Base-by-base conservation (phyloP, 2,329 filamentous ascomycete species). In the Monilinia polystroma region DNA sequence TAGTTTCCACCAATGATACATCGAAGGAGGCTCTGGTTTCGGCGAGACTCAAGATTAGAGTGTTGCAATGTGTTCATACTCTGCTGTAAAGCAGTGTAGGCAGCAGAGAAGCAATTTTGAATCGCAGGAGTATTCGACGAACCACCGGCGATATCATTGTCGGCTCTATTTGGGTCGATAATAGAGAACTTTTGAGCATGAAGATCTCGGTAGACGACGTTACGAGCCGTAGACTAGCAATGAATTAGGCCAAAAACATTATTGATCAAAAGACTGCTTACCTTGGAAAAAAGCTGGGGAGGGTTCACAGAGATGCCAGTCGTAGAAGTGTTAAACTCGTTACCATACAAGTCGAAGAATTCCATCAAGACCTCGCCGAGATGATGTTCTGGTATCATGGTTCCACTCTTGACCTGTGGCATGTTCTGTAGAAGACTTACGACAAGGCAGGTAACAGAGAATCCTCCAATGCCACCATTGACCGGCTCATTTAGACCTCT, bases 361-460 rank as follows among this genome's bases (percentile, higher is more conserved):
- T 93, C 87, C 78, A 98, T 85, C 12, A 99, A 82, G 64, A 96
- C 81, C 72, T 93, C 86, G 16, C 93, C 93, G 1, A 96, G 84
- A 72, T 96, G 88, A 59, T 88, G 83, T 49, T 87, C 82, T 1
- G 84, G 81, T 5, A 83, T 75, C 73, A 90, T 80, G 67, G 81
- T 84, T 35, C 83, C 79, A 69, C 84, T 86, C 72, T 91, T 87
- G 1, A 89, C 81, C 69, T 88, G 84, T 12, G 92, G 91, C 81
- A 93, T 86, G 70, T 91, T 82, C 76, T 97, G 91, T 57, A 98
- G 80, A 78, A 97, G 87, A 80, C 91, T 95, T 67, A 95, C 91
- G 7, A 97, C 91, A 69, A 99, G 83, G 80, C 95, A 99, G 66
- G 94, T 97, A 70, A 96, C 90, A 1, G 93, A 92, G 76, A 97